A percentile compares a stretch with the other conserved stretches of the same genome.
Evolutionary conservation across 2,329 filamentous ascomycete species (phyloP).

Genomic region (Aspergillus cejpii): DNA sequence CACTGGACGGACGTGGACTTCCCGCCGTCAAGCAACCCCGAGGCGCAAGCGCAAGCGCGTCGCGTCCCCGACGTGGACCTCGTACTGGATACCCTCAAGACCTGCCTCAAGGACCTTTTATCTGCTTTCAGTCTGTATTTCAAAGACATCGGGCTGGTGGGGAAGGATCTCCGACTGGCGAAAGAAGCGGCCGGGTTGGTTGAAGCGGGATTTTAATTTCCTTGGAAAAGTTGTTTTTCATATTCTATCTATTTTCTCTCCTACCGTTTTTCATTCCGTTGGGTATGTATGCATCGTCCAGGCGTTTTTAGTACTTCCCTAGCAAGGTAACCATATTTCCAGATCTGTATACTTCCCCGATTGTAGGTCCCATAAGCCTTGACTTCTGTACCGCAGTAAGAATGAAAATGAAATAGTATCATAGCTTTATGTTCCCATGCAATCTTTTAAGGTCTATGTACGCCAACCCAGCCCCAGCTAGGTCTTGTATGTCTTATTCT

Average conservation of each 20-base stretch:
- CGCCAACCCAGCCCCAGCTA: not conserved
- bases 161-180: conserved; percentile 65
- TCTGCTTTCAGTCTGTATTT: conserved; percentile 68
- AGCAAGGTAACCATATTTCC: not conserved
- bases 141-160: conserved; percentile 60
- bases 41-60: conserved; percentile 31
- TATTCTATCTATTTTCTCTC: conserved; percentile 11
- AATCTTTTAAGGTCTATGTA: not conserved
- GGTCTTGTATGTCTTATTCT: not conserved
- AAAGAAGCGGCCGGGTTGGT: conserved; percentile 51
- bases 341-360: not conserved
- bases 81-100: conserved; percentile 59
- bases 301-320: conserved; percentile 16
- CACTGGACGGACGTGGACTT: conserved; percentile 75
- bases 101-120: conserved; percentile 60
- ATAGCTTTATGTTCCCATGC: not conserved
- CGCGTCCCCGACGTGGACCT: conserved; percentile 60
- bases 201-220: conserved; percentile 15
- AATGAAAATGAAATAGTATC: too few relatives aligned
- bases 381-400: too few relatives aligned
- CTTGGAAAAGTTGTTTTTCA: conserved; percentile 8
- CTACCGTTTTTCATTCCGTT: not conserved
- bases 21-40: conserved; percentile 31
- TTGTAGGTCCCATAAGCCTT: not conserved
- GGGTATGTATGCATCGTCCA: conserved; percentile 21